phyloP scores from a whole-genome alignment of 306 rosid genomes.

The Citrullus mucosospermus region DNA sequence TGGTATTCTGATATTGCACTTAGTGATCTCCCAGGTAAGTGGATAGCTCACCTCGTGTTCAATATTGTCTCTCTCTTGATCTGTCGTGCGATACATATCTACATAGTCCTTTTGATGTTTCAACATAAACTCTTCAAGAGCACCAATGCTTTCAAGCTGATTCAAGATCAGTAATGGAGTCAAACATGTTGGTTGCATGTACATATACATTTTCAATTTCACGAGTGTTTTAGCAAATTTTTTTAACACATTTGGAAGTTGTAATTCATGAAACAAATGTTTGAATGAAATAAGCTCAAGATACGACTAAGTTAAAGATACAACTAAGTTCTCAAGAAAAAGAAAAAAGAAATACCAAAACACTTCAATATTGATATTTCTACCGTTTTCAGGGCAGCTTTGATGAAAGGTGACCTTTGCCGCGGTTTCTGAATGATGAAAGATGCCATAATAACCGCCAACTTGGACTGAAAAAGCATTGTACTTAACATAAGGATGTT shows the following conservation, averaged over 20 bases:
- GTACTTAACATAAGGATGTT: not conserved
- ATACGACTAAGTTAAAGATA: not conserved
- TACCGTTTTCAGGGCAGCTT: constrained; percentile 87
- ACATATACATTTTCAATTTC: not conserved
- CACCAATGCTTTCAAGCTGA: constrained; percentile 75
- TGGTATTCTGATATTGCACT: not conserved
- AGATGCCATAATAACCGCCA: constrained; percentile 80
- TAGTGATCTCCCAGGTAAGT: not conserved
- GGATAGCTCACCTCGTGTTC: constrained; percentile 75
- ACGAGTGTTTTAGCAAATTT: not conserved
- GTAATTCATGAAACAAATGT: not conserved
- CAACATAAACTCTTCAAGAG: constrained; percentile 62
- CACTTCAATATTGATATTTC: not conserved
- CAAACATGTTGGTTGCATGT: not conserved
- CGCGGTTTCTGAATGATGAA: constrained; percentile 81
- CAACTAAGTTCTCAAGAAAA: not conserved
- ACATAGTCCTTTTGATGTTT: constrained; percentile 89
- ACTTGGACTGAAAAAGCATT: constrained; percentile 42
- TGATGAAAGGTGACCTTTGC: constrained; percentile 53
- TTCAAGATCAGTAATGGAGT: not conserved
- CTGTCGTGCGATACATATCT: constrained; percentile 85
- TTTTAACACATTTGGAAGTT: not conserved
- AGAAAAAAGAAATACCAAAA: not conserved
- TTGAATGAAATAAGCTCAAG: not conserved
- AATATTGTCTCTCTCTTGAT: constrained; percentile 89